phyloP scores from a whole-genome alignment of 108 stramenopile genomes.

The Conticribra weissflogii region DNA sequence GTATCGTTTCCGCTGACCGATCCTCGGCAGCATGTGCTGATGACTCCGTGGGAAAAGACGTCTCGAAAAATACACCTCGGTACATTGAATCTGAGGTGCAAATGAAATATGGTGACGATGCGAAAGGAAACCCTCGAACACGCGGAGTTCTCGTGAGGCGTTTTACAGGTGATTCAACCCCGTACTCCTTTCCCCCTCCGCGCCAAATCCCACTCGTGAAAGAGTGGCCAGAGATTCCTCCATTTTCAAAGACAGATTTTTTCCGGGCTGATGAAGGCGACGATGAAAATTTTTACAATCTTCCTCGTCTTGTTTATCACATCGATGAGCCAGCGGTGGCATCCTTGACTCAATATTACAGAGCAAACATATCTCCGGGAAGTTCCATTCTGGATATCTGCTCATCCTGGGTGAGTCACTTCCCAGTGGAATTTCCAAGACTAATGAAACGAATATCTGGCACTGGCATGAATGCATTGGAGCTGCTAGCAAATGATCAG shows the following conservation, averaged over 20 bases:
- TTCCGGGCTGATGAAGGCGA: constrained; percentile 79
- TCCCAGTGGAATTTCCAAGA: constrained; percentile 77
- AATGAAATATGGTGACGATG: constrained; percentile 74
- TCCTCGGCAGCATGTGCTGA: constrained; percentile 22
- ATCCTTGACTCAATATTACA: constrained; percentile 89
- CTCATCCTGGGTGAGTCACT: constrained; percentile 92
- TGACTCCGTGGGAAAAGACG: constrained; percentile 24
- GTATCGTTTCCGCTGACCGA: constrained; percentile 2
- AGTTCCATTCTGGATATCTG: constrained; percentile 93
- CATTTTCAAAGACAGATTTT: constrained; percentile 85
- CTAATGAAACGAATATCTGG: constrained; percentile 78
- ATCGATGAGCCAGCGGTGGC: constrained; percentile 92
- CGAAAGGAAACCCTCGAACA: constrained; percentile 76
- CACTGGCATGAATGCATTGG: constrained; percentile 89
- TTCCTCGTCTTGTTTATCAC: constrained; percentile 90
- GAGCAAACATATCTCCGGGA: constrained; percentile 70
- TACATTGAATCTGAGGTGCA: constrained; percentile 80
- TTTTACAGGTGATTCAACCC: constrained; percentile 86
- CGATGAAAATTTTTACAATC: constrained; percentile 86
- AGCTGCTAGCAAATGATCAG: constrained; percentile 92
- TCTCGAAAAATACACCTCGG: constrained; percentile 57
- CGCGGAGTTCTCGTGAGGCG: constrained; percentile 75
- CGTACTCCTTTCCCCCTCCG: constrained; percentile 65
- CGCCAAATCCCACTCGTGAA: constrained; percentile 68
- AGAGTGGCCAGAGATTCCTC: constrained; percentile 85